A percentile compares a stretch with the other conserved stretches of the same genome.
phyloP scores from a whole-genome alignment of 768 basidiomycete genomes.

The Trametes coccinea region DNA sequence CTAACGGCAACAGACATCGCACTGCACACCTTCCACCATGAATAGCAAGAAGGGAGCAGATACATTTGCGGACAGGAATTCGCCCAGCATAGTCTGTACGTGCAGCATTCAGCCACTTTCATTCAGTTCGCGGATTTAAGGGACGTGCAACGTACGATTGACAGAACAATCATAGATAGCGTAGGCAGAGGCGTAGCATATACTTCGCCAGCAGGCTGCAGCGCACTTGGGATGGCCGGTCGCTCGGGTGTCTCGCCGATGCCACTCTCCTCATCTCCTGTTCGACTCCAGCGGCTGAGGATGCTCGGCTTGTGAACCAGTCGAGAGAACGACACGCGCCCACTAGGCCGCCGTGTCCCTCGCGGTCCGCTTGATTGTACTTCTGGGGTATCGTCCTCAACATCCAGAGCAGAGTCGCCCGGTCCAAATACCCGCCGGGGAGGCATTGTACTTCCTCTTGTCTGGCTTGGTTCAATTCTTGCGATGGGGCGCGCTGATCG shows the following conservation, averaged over 20 bases:
- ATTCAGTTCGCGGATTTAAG: not conserved
- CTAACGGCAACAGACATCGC: not conserved
- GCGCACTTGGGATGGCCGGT: conserved; percentile 76
- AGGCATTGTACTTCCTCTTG: conserved; percentile 6
- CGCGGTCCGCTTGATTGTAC: not conserved
- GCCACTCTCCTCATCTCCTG: conserved; percentile 28
- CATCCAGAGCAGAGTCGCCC: conserved; percentile 17
- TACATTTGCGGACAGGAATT: conserved; percentile 92
- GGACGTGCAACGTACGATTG: conserved; percentile 60
- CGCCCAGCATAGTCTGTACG: conserved; percentile 84
- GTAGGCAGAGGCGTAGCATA: conserved; percentile 81
- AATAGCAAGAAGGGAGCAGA: conserved; percentile 90
- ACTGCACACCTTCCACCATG: conserved; percentile 80
- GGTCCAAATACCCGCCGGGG: conserved; percentile 22
- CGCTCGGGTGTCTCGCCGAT: conserved; percentile 39
- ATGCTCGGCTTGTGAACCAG: conserved; percentile 25
- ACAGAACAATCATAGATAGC: conserved; percentile 89
- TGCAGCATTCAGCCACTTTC: not conserved
- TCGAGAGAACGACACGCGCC: conserved; percentile 30
- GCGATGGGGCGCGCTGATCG: too few species aligned
- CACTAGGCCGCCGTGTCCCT: conserved; percentile 14
- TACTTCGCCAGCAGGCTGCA: conserved; percentile 58
- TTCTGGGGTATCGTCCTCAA: not conserved
- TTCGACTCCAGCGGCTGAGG: conserved; percentile 25
- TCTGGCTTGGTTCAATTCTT: not conserved